Evolutionary conservation across 2,329 filamentous ascomycete genomes (phyloP).

Genomic region (Aspergillus ruber): DNA sequence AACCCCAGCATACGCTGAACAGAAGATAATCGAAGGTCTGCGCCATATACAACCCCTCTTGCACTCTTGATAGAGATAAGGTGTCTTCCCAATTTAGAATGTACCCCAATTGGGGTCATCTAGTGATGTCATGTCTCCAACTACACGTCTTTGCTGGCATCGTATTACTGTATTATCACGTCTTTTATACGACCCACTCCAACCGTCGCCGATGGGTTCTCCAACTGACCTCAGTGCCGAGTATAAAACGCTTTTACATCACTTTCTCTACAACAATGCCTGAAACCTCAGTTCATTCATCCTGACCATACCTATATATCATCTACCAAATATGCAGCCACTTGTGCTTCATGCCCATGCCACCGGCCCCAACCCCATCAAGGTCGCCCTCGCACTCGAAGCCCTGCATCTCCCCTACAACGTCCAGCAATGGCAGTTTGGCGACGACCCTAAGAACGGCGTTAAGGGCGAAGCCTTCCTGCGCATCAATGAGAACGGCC

Average conservation of each 20-base stretch:
- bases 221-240: not conserved
- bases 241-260: not conserved
- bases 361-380: slow-evolving; percentile 39
- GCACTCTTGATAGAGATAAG: not conserved
- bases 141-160: not conserved
- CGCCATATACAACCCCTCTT: no score
- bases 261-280: not conserved
- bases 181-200: no score
- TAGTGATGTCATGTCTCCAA: not conserved
- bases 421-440: slow-evolving; percentile 39
- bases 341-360: slow-evolving; percentile 37
- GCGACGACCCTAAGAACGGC: slow-evolving; percentile 30
- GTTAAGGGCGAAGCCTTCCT: slow-evolving; percentile 25
- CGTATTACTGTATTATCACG: no score
- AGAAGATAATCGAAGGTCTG: not conserved
- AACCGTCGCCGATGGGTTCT: no score
- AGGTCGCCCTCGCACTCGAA: slow-evolving; percentile 39
- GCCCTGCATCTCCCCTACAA: slow-evolving; percentile 35
- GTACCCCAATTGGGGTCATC: not conserved
- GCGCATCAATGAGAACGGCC: slow-evolving; percentile 42
- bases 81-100: not conserved
- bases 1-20: not conserved
- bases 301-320: not conserved
- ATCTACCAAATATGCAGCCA: slow-evolving; percentile 17
- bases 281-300: not conserved